Evolutionary conservation across 2,329 filamentous ascomycete species (phyloP).

Genomic region (Paecilomyces dactylethromorphus): DNA sequence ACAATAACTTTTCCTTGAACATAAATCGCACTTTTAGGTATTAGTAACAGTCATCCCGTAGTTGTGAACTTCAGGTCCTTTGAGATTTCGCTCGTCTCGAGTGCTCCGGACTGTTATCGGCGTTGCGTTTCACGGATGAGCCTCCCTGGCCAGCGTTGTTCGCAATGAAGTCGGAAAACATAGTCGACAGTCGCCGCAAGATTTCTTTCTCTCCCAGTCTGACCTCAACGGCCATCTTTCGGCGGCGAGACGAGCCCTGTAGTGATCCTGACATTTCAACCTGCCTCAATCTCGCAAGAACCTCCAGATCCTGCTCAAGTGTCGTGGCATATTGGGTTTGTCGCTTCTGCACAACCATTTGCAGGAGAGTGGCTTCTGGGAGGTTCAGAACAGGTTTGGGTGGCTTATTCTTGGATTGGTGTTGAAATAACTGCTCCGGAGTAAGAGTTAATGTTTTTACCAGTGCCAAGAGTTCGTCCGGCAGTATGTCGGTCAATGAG

Average conservation of each 20-base stretch:
- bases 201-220: slow-evolving; percentile 67
- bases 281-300: slow-evolving; percentile 28
- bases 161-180: slow-evolving; percentile 22
- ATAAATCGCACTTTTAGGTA: slow-evolving; percentile 5
- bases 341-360: slow-evolving; percentile 25
- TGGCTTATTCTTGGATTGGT: slow-evolving; percentile 27
- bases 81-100: slow-evolving; percentile 21
- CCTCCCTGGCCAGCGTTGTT: slow-evolving; percentile 9
- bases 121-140: slow-evolving; percentile 20
- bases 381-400: slow-evolving; percentile 25
- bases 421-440: slow-evolving; percentile 25
- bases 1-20: slow-evolving; percentile 13
- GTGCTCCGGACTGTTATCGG: slow-evolving; percentile 15
- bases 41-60: not conserved
- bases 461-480: slow-evolving; percentile 33
- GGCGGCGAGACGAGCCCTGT: slow-evolving; percentile 28
- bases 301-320: slow-evolving; percentile 44
- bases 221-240: slow-evolving; percentile 59
- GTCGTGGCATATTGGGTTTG: slow-evolving; percentile 47
- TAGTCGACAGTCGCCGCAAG: slow-evolving; percentile 47
- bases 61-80: slow-evolving; percentile 12
- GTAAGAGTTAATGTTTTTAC: slow-evolving; percentile 28
- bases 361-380: slow-evolving; percentile 26
- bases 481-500: slow-evolving; percentile 27
- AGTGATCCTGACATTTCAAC: slow-evolving; percentile 22